These are phyloP conservation scores for Aspergillus sp. DNA, from an alignment of 2,329 filamentous ascomycete genomes.

Conservation along the genomic window DNA sequence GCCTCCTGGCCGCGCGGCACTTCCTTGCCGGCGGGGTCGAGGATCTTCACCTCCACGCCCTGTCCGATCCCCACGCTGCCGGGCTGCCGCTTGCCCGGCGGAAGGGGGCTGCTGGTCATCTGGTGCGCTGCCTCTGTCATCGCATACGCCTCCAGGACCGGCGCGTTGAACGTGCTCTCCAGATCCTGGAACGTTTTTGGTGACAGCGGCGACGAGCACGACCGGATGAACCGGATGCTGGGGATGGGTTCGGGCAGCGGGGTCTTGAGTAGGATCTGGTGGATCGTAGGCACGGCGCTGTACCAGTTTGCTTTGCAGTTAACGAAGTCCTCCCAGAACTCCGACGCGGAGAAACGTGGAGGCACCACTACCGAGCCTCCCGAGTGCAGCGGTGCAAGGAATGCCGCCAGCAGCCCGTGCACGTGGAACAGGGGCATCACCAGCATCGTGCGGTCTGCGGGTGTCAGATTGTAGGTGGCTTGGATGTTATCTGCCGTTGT, in stretches of 20 bases:
- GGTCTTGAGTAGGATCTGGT: constrained; percentile 74
- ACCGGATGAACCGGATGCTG: constrained; percentile 74
- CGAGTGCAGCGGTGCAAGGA: constrained; percentile 65
- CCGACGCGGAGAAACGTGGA: constrained; percentile 65
- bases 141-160: constrained; percentile 80
- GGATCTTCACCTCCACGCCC: constrained; percentile 71
- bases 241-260: constrained; percentile 59
- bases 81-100: constrained; percentile 63
- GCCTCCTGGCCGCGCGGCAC: constrained; percentile 61
- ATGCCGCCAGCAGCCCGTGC: constrained; percentile 74
- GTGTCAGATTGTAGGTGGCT: constrained; percentile 62
- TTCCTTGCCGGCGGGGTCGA: constrained; percentile 60
- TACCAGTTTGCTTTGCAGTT: constrained; percentile 77
- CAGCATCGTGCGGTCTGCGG: constrained; percentile 67
- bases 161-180: constrained; percentile 64
- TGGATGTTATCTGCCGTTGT: constrained; percentile 57
- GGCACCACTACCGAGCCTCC: constrained; percentile 75
- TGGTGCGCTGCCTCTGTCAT: constrained; percentile 74
- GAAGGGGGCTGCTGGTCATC: constrained; percentile 52
- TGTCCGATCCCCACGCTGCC: constrained; percentile 76
- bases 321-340: constrained; percentile 74
- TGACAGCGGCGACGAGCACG: constrained; percentile 73
- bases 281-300: constrained; percentile 85
- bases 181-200: constrained; percentile 74
- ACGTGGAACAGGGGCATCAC: constrained; percentile 91